A percentile compares a stretch with the other conserved stretches of the same genome.
Evolutionary conservation across 306 rosid species (phyloP).

Genomic region (Cicer bijugum): DNA sequence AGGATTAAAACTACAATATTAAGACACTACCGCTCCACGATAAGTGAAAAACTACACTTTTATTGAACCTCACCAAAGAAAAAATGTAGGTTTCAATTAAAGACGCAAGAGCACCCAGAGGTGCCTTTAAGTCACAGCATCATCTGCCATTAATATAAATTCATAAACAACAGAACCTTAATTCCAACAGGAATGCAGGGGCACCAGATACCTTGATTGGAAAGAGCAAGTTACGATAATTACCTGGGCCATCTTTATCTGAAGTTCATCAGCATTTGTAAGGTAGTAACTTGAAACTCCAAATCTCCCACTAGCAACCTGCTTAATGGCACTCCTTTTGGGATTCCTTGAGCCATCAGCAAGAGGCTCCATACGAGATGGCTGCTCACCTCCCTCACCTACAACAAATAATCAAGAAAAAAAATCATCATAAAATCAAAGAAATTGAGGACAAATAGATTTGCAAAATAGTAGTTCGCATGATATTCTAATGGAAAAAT

Average conservation of each 20-base stretch:
- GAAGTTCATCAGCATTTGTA: conserved; percentile 93
- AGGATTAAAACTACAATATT: conserved; percentile 43
- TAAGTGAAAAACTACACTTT: conserved; percentile 35
- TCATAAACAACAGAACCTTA: conserved; percentile 55
- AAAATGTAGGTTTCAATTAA: conserved; percentile 55
- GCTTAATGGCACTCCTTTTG: conserved; percentile 93
- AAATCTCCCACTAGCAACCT: conserved; percentile 99
- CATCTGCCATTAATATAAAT: conserved; percentile 64
- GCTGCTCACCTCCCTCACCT: conserved; percentile 99
- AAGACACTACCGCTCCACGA: conserved; percentile 36
- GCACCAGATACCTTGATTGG: conserved; percentile 21
- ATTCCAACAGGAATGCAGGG: conserved; percentile 50
- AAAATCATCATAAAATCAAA: conserved; percentile 27
- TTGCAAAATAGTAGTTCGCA: neutral
- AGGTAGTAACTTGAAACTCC: conserved; percentile 98
- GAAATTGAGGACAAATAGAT: conserved; percentile 26
- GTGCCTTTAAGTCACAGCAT: conserved; percentile 66
- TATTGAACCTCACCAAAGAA: conserved; percentile 55
- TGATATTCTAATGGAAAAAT: conserved; percentile 2
- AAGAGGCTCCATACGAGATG: conserved; percentile 98
- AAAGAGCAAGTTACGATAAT: conserved; percentile 29
- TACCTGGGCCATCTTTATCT: conserved; percentile 99
- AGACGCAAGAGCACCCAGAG: conserved; percentile 63
- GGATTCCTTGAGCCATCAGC: conserved; percentile 92
- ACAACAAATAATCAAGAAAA: conserved; percentile 31